Evolutionary conservation across 768 basidiomycete genomes (phyloP).

Genomic region (Tricholoma flavovirens): DNA sequence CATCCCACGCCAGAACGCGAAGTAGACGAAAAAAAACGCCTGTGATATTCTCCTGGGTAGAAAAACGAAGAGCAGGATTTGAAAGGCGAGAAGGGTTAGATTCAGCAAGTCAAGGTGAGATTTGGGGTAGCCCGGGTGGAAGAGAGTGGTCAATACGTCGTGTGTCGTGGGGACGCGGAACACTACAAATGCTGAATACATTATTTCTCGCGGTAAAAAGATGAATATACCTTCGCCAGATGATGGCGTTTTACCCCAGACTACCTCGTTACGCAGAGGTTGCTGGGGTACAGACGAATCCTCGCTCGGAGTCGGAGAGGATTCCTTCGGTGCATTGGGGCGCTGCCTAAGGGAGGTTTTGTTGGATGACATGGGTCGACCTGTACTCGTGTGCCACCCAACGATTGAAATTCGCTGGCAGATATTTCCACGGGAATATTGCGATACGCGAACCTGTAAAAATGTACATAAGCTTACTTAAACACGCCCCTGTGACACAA

Average conservation of each 20-base stretch:
- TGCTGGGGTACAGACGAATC: conserved; percentile 9
- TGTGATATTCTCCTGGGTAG: conserved; percentile 53
- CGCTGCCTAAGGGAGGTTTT: conserved; percentile 32
- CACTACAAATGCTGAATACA: conserved; percentile 40
- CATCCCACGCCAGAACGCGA: conserved; percentile 86
- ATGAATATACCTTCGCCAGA: conserved; percentile 58
- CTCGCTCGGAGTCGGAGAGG: conserved; percentile 3
- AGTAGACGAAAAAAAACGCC: conserved; percentile 82
- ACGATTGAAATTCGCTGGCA: neutral
- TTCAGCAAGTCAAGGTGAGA: conserved; percentile 87
- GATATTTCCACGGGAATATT: neutral
- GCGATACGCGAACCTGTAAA: neutral
- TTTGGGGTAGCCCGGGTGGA: conserved; percentile 78
- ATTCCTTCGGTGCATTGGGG: conserved; percentile 11
- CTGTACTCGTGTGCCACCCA: neutral
- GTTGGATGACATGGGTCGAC: conserved; percentile 12
- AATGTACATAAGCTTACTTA: no score
- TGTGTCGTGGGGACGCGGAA: conserved; percentile 92
- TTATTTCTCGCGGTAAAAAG: conserved; percentile 3
- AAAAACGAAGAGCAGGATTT: conserved; percentile 65
- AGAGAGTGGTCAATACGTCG: conserved; percentile 80
- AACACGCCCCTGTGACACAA: no score
- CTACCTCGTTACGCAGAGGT: conserved; percentile 46
- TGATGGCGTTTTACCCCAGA: conserved; percentile 83
- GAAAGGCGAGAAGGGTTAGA: conserved; percentile 69